Base-by-base conservation (phyloP, 2,329 filamentous ascomycete species). In the Coniochaeta sp. region DNA sequence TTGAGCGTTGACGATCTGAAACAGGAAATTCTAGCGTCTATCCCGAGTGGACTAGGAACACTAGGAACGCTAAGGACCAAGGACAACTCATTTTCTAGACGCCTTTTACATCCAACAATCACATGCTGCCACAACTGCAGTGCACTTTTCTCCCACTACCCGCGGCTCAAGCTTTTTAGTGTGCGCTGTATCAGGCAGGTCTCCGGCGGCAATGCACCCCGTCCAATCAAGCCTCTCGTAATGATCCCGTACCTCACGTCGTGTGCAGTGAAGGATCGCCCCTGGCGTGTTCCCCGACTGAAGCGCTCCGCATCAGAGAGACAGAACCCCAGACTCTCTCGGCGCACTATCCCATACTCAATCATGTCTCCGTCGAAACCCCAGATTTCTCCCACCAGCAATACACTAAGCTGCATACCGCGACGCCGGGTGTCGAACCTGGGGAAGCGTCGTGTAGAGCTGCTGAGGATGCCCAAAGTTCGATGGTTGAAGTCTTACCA, bases 161-260 rank as follows among this genome's bases (percentile, higher is more conserved):
- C 47, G 47, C 47, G 47, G 47, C 47, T 52, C 47, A 52, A 52
- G 47, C 47, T 52, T 52, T 28, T 31, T 47, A 52, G 47, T 52
- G 47, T 52, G 47, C 14, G 8, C 4, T 26, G 22, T 31, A 52
- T 26, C 47, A 52, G 24, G 47, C 22, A 52, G 47, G 47, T 52
- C 19, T 22, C 47, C 19, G 47, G 47, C 24, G 26, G 26, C 11
- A 9, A 3, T 31, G 47, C 47, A 52, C 22, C 14, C 12, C 47
- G 26, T 31, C 47, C 47, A 52, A 52, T 52, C 47, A 52, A 7
- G 26, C 4, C 28, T 31, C 22, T n/a, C 14, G 22, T 52, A 52
- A 52, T 2, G 26, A 12, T 6, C 16, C 43, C 24, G 24, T 31
- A 52, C 26, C 26, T 22, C 47, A 26, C 22, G 14, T 26, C 43